These are phyloP conservation scores for Sphaerulina vaccinii DNA, from an alignment of 2,329 filamentous ascomycete genomes.

Conservation along the genomic window DNA sequence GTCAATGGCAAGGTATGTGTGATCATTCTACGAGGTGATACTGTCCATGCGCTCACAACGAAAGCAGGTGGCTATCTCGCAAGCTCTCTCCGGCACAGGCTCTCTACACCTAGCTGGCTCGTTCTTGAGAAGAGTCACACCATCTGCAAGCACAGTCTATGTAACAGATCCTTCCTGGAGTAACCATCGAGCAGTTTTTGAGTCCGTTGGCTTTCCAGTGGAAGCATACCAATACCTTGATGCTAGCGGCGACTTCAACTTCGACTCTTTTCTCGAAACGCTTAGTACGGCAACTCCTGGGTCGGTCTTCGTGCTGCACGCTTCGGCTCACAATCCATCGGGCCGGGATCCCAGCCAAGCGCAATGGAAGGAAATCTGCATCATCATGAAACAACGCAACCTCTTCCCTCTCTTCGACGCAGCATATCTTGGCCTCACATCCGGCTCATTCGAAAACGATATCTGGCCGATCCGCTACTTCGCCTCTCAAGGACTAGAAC, in stretches of 20 bases:
- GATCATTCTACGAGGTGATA: too few species aligned
- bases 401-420: constrained; percentile 98
- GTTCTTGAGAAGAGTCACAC: constrained; percentile 88
- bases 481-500: constrained; percentile 83
- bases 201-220: constrained; percentile 82
- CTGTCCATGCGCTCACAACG: too few species aligned
- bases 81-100: constrained; percentile 96
- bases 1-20: constrained; percentile 58
- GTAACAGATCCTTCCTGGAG: constrained; percentile 94
- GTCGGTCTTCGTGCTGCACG: constrained; percentile 89
- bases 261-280: constrained; percentile 84
- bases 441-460: constrained; percentile 84
- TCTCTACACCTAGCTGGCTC: constrained; percentile 89
- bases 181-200: constrained; percentile 95
- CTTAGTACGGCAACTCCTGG: constrained; percentile 81
- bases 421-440: constrained; percentile 98
- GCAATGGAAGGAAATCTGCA: constrained; percentile 89
- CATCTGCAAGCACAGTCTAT: constrained; percentile 88
- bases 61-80: constrained; percentile 79
- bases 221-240: constrained; percentile 98
- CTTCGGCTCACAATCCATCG: constrained; percentile 96
- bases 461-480: constrained; percentile 92
- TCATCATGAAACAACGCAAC: constrained; percentile 76
- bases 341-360: constrained; percentile 87
- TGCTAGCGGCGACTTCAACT: constrained; percentile 95